Evolutionary conservation across 2,329 filamentous ascomycete genomes (phyloP), one percentile per base, ranked within the genome.

Genomic region (Alternaria consortialis): DNA sequence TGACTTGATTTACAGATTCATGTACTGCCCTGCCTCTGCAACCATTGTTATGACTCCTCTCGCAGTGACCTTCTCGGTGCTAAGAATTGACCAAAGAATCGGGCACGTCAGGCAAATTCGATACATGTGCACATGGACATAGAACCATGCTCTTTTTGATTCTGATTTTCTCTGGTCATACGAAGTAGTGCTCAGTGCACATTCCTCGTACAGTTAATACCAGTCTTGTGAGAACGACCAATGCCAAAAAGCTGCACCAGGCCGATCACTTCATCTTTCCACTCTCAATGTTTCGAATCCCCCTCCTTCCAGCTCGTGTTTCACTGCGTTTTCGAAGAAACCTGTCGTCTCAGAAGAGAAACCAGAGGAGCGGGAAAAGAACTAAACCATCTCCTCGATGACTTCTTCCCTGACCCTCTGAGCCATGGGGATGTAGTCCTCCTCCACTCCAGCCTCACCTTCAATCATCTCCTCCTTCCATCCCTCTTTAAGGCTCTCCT

Each of bases 381-480:
- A 9, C 44, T 36, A 50, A n/a, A 37, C 32, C 32, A 50, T 32
- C 23, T 46, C 44, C 2, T 43, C 47, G n/a, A 17, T 27, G 12
- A 32, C 12, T 44, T 68, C 60, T 20, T 58, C 32, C 44, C 59
- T 60, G 37, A 63, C 53, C 25, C 36, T 17, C 37, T 23, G 20
- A 12, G 9, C 5, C 17, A 40, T 23, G 11, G 17, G 11, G 0
- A 40, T 5, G 3, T 23, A 12, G 7, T 17, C n/a, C 7, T 39
- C 0, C 4, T 39, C n/a, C 3, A 39, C n/a, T 9, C 7, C 17
- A 29, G 6, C 4, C 42, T 59, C 53, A 2, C 15, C 43, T 8
- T 20, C 53, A 36, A 20, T n/a, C 12, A 40, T 27, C 51, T 46
- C 47, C 23, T 59, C 48, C 11, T 43, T 47, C 29, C 48, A 31